phyloP scores from a whole-genome alignment of 805 yeast genomes.

The Sungouiozyma intestinalis region DNA sequence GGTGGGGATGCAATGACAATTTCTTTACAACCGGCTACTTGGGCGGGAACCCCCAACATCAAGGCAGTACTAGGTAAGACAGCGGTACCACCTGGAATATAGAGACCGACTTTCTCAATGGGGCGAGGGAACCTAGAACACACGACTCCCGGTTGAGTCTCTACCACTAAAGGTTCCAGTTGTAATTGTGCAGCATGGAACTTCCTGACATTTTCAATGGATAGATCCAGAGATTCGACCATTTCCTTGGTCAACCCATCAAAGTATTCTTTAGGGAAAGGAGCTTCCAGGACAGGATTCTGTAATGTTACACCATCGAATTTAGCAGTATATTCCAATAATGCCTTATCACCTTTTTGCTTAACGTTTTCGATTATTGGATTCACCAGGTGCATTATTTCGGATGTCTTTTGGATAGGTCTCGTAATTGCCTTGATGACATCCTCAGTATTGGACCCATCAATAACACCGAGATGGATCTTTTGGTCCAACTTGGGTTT shows the following conservation, averaged over 20 bases:
- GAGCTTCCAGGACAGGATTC: conserved; percentile 74
- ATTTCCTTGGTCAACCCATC: conserved; percentile 59
- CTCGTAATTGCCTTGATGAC: conserved; percentile 63
- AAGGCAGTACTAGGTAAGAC: conserved; percentile 94
- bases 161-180: conserved; percentile 62
- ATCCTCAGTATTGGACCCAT: conserved; percentile 25
- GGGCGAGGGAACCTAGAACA: conserved; percentile 95
- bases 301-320: conserved; percentile 74
- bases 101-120: conserved; percentile 87
- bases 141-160: conserved; percentile 86
- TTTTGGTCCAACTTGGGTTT: conserved; percentile 12
- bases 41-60: conserved; percentile 98
- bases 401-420: conserved; percentile 92
- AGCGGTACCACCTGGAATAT: conserved; percentile 98
- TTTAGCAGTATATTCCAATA: conserved; percentile 80
- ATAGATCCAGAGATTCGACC: conserved; percentile 77
- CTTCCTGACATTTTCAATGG: conserved; percentile 76
- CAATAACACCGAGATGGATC: conserved; percentile 19
- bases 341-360: conserved; percentile 71
- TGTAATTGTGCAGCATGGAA: conserved; percentile 93
- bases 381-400: conserved; percentile 82
- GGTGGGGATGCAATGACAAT: conserved; percentile 95
- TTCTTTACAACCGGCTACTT: conserved; percentile 92
- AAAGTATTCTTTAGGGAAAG: conserved; percentile 74
- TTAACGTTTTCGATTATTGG: conserved; percentile 81